Conservation (phyloP, 352 stramenopile species). For the Phytophthora aleatoria region DNA sequence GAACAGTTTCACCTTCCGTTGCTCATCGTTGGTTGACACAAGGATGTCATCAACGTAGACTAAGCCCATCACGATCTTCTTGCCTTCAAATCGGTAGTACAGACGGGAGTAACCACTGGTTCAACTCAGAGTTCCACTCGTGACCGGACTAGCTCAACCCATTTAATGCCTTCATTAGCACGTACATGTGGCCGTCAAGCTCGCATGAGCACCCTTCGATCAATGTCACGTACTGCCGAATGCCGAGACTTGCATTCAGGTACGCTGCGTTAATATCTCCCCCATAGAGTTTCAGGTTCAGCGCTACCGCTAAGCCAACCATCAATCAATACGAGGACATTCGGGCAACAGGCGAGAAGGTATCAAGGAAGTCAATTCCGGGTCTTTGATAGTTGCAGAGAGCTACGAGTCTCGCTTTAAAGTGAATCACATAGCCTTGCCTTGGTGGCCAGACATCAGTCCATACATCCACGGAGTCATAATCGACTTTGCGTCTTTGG, state of each 20-base stretch:
- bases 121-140: constrained; percentile 21
- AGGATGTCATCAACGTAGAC: not conserved
- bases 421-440: constrained; percentile 7
- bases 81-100: constrained; percentile 5
- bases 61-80: not conserved
- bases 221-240: constrained; percentile 2
- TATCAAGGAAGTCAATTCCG: constrained; percentile 11
- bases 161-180: constrained; percentile 9
- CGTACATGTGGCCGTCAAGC: not conserved
- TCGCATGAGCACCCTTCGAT: constrained; percentile 2
- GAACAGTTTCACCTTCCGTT: constrained; percentile 10
- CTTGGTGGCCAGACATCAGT: not conserved
- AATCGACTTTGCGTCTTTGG: constrained; percentile 7
- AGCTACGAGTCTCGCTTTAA: constrained; percentile 6
- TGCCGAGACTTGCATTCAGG: not conserved
- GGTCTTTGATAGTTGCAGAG: constrained; percentile 3
- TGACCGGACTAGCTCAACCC: constrained; percentile 7
- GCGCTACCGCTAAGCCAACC: not conserved
- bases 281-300: not conserved
- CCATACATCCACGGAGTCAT: constrained; percentile 4
- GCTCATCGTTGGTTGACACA: not conserved
- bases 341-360: constrained; percentile 8
- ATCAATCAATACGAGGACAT: constrained; percentile 13
- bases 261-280: constrained; percentile 7
- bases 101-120: constrained; percentile 15